A percentile compares a stretch with the other conserved stretches of the same genome.
Conservation (phyloP, 108 stramenopile species). For the Mediolabrus comicus region DNA sequence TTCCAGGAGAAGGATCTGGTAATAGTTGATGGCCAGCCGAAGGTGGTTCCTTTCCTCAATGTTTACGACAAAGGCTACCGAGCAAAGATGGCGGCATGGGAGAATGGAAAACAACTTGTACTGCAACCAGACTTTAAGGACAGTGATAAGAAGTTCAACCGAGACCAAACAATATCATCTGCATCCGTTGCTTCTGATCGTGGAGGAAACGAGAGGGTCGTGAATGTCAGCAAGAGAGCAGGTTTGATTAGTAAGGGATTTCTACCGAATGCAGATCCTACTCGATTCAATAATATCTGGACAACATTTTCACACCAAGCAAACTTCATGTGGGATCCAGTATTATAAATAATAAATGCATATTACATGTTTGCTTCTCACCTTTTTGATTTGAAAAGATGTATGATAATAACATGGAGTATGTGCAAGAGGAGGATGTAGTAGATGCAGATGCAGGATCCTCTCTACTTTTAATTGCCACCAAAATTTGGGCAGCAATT, state of each 20-base stretch:
- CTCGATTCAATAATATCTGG: conserved; percentile 18
- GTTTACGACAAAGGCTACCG: conserved; percentile 20
- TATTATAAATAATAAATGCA: conserved; percentile 19
- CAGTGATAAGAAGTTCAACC: conserved; percentile 17
- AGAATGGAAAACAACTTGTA: conserved; percentile 2
- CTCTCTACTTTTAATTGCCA: too few relatives aligned
- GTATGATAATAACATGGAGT: too few relatives aligned
- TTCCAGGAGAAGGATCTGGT: conserved; percentile 21
- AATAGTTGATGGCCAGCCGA: background rate
- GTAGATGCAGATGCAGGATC: too few relatives aligned
- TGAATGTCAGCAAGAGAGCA: conserved; percentile 31
- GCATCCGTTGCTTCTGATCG: conserved; percentile 40
- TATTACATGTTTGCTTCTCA: too few relatives aligned
- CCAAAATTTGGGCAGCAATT: too few relatives aligned
- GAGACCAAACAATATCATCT: conserved; percentile 15
- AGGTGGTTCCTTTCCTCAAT: conserved; percentile 10
- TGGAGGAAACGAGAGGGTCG: conserved; percentile 27
- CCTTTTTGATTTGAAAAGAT: too few relatives aligned
- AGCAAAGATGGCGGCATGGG: conserved; percentile 7
- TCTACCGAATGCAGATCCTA: conserved; percentile 9
- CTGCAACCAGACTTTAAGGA: conserved; percentile 21
- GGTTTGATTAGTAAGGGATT: conserved; percentile 23
- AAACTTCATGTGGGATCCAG: conserved; percentile 36
- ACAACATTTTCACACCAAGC: conserved; percentile 21
- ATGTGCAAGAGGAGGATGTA: too few relatives aligned